These are phyloP conservation scores for Cicer yamashitae DNA, from an alignment of 306 rosid species.

Conservation along the genomic window DNA sequence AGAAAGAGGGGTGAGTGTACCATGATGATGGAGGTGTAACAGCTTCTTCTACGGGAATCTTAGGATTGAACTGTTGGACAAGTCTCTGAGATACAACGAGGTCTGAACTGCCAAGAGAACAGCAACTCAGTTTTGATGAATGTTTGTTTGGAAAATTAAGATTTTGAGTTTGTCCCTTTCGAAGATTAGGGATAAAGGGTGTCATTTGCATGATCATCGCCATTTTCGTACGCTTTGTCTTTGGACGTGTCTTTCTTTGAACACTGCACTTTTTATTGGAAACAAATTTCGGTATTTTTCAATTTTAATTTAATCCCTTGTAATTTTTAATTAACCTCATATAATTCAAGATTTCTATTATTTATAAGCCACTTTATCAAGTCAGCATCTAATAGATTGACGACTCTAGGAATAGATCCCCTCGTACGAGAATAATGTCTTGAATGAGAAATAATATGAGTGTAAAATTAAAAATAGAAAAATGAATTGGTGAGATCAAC, in stretches of 20 bases:
- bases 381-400: no score
- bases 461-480: no score
- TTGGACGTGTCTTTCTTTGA: conserved; percentile 16
- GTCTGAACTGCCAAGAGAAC: conserved; percentile 42
- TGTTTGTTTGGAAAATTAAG: conserved; percentile 42
- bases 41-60: conserved; percentile 69
- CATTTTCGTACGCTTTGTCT: conserved; percentile 18
- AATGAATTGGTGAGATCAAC: no score
- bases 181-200: conserved; percentile 29
- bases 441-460: no score
- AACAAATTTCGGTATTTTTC: no score
- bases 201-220: conserved; percentile 34
- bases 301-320: no score
- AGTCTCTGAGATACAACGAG: conserved; percentile 38
- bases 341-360: no score
- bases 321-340: no score
- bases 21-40: conserved; percentile 87
- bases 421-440: no score
- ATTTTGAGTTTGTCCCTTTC: conserved; percentile 15
- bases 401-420: no score
- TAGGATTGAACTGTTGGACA: conserved; percentile 70
- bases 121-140: conserved; percentile 25
- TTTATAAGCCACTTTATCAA: no score
- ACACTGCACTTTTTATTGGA: not conserved
- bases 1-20: conserved; percentile 74